Evolutionary conservation across 306 rosid species (phyloP), one percentile per base, ranked within the genome.

Genomic region (Cucurbita maxima): DNA sequence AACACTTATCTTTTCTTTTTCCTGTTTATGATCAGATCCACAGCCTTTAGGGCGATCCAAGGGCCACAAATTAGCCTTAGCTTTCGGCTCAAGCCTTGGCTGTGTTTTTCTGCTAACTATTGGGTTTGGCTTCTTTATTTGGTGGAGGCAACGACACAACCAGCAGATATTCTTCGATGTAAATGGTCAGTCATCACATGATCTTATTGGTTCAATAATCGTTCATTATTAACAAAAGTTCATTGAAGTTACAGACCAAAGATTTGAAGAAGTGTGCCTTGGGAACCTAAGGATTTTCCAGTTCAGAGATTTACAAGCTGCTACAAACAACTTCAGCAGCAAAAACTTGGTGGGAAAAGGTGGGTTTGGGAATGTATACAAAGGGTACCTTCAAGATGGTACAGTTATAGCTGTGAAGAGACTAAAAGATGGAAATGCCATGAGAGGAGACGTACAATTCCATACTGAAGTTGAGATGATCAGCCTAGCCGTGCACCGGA

Each of bases 401-500:
- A 81, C 90, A 20, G 80, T 88, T 30, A 77, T 89, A 83, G 99
- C 99, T 3, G 96, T 94, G 6, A 94, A 94, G 74, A 86, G 99
- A 84, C 89, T 87, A 15, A 94, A 84, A 84, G 99, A 94, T 75
- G 96, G 96, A 8, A 90, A 89, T 78, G 91, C 96, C 55, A 81
- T 77, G 62, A 89, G 96, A 6, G 97, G 98, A 16, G 92, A 91
- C 78, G 88, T 85, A 78, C 97, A 94, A 75, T 90, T 94, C 71
- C 96, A 86, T 82, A 94, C 97, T 16, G 99, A 94, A 79, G 88
- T 94, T 22, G 97, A 94, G 84, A 94, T 94, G 96, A 90, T 94
- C 84, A 90, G 97, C 89, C 86, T 94, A 54, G 99, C 97, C 0
- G 96, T 91, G 44, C 99, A 94, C 53, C 78, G 99, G 53, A 89